Evolutionary conservation across 2,329 filamentous ascomycete species (phyloP), one percentile per base, ranked within the genome.

Genomic region (Geoglossum cookeanum): DNA sequence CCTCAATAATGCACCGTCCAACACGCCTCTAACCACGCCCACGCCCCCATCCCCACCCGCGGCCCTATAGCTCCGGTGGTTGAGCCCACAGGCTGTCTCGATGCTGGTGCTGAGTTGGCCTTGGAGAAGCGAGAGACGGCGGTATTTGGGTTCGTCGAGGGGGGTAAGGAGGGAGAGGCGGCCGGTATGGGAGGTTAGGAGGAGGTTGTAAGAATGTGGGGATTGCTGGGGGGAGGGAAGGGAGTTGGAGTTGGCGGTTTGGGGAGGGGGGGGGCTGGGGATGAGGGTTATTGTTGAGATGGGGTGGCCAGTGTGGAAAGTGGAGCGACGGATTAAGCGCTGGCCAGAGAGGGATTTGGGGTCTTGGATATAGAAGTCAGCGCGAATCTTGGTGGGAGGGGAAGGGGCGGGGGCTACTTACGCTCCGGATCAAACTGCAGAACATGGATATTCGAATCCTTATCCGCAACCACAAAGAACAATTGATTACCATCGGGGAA

Each of bases 361-460:
- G 66, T 97, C 90, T 94, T 44, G n/a, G 3, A 9, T 32, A 11
- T 55, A 30, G 7, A 17, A 15, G 15, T 55, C 15, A 55, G 22
- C 29, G n/a, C n/a, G 32, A 3, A 9, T 55, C 22, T 44, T 33
- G 35, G 9, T n/a, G 49, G 27, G 13, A 30, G 39, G 45, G 56
- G 27, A 32, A 47, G 32, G 30, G 49, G 33, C 33, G 53, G 56
- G 4, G 45, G 5, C 57, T 35, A 42, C 84, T 70, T 75, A 92
- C 88, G 85, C 66, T 97, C 91, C 0, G 92, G 92, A 65, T 97
- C 90, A 65, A 92, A 98, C 69, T 97, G 87, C 61, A 97, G 72
- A 52, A 96, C 78, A 67, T 96, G 88, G 45, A 98, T 70, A 63
- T 92, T 88, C 60, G 86, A 86, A 63, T 95, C 84, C 39, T 84